Base-by-base conservation (phyloP, 192 early-diverging fungal genomes). In the Dissophora globulifera region DNA sequence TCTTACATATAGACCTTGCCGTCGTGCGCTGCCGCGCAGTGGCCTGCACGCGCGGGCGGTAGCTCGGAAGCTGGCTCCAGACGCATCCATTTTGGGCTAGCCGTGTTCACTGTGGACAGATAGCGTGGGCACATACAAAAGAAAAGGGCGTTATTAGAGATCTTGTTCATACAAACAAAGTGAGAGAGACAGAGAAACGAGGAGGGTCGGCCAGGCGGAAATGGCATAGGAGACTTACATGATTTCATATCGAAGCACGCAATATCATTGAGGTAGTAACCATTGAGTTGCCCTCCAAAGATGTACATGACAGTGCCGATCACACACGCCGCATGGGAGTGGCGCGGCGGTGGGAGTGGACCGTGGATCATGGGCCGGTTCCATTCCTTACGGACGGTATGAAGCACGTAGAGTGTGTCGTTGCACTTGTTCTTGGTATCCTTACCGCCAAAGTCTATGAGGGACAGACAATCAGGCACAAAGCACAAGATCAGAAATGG, bases 231-330 rank as follows among this genome's bases (percentile, higher is more conserved):
- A 17, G 11, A 71, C 80, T 78, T 81, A 84, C 85, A 58, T 26
- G 82, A 64, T 27, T 70, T 84, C 38, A 82, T 67, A 53, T 87
- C 83, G 48, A 87, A 83, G 12, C 56, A 66, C 8, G 78, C 72
- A 15, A 87, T 61, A 20, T 87, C 85, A 42, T 79, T 80, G 15
- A 84, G 72, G 31, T 83, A 83, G 27, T 81, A 67, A 25, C 69
- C 74, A 23, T 79, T 59, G 40, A 69, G 62, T 67, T 81, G 78
- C 26, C 86, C 86, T 49, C 86, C 86, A 72, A 79, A 87, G 51
- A 85, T 70, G 67, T 69, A 87, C 66, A 87, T 76, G n/a, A 62
- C 75, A 13, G 79, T 82, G 17, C 79, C 82, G 17, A 83, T 47
- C 5, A 79, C 68, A 54, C 71, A 72, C 17, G 84, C 81, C 15